Evolutionary conservation across 805 yeast genomes (phyloP).

Genomic region (Cyberlindnera bimundalis): DNA sequence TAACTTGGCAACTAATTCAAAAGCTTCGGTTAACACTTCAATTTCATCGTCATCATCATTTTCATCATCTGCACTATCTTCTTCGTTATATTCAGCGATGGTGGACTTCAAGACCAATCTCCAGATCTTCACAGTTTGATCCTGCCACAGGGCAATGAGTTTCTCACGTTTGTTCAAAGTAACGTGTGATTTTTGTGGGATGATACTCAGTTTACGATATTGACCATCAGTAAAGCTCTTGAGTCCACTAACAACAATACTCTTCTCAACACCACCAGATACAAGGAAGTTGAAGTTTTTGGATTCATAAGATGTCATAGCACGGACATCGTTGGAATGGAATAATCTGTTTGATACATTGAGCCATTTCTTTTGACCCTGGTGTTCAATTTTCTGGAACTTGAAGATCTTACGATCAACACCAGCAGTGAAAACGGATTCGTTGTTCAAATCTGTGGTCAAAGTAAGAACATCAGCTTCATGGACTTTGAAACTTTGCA

Average conservation of each 20-base stretch:
- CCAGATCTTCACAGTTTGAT: conserved; percentile 83
- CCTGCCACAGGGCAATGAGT: conserved; percentile 74
- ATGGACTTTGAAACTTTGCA: conserved; percentile 79
- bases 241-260: conserved; percentile 59
- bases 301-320: conserved; percentile 68
- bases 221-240: conserved; percentile 67
- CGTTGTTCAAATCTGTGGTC: conserved; percentile 55
- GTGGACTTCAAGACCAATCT: conserved; percentile 38
- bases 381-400: conserved; percentile 34
- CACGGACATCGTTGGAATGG: conserved; percentile 83
- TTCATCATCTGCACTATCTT: conserved; percentile 14
- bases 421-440: conserved; percentile 79
- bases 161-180: conserved; percentile 44
- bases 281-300: conserved; percentile 64
- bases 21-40: conserved; percentile 34
- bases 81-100: conserved; percentile 6
- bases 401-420: conserved; percentile 88
- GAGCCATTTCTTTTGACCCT: conserved; percentile 62
- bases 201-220: conserved; percentile 64
- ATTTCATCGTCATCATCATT: conserved; percentile 12
- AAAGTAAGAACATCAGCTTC: conserved; percentile 88
- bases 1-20: conserved; percentile 62
- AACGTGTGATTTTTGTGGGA: conserved; percentile 54
- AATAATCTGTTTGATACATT: conserved; percentile 70
- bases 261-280: conserved; percentile 81